Base-by-base conservation (phyloP, 2,329 filamentous ascomycete species). In the Triangularia verruculosa region DNA sequence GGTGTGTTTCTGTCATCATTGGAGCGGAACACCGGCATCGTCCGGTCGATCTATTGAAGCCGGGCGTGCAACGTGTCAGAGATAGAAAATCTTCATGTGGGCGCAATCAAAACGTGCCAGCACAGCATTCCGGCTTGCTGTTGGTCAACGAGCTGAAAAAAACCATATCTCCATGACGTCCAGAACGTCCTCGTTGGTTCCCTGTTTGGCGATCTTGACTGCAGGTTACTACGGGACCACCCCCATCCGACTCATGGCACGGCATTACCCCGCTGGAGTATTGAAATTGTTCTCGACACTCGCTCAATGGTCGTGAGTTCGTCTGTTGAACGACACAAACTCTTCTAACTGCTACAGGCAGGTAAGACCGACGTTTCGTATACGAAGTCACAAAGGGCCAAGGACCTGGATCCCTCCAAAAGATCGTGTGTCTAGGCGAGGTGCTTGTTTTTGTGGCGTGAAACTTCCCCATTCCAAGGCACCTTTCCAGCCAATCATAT, bases 401-500 rank as follows among this genome's bases (percentile, higher is more conserved):
- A 53, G 47, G 47, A 20, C 24, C 47, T 53, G 47, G 47, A 53
- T 25, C 5, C 17, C 8, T 39, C 34, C 34, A 39, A n/a, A 7
- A 17, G 34, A 39, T 17, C n/a, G 2, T 47, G 39, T 47, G n/a
- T 47, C n/a, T 8, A 20, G 39, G 39, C n/a, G 34, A 39, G 39
- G n/a, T 47, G 39, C 39, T 54, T 54, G 22, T 54, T 24, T 53
- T 24, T n/a, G 51, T 24, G 22, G 39, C 57, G 20, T 59, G 59
- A 47, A 57, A 57, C 59, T 59, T 54, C 57, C 47, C 28, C 55
- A 47, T 25, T 15, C 25, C 12, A n/a, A 47, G n/a, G 39, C 39
- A 47, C 39, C n/a, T 12, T 6, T 4, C 20, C n/a, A 8, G 32
- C 63, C 61, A 63, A 61, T 66, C 56, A 24, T 25, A 13, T 27